Evolutionary conservation across 129 eudicot species (phyloP), one percentile per base, ranked within the genome.

Genomic region (Flaveria bidentis): DNA sequence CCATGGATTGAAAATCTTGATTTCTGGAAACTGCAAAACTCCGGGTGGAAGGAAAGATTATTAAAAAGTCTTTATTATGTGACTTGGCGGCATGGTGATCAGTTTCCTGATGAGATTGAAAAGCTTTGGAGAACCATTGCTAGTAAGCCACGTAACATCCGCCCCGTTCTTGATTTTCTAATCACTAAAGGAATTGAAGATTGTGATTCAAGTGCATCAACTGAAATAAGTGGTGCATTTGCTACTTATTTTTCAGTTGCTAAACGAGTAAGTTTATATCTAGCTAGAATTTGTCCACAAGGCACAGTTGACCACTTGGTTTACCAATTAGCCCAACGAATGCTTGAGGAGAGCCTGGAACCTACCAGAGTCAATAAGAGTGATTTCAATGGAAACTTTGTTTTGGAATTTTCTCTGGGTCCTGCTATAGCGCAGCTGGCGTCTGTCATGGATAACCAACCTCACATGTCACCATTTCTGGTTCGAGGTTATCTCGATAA

Each of bases 61-160:
- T 67, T 92, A 78, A 92, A 92, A 75, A 90, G 96, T 70, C 87
- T 92, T 61, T 92, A 92, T 72, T 92, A 92, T 78, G 98, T 92
- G 75, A 92, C 98, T 1, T 92, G 98, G 98, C 80, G 96, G 11
- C 98, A 92, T 52, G 98, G 95, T 26, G 98, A 92, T 83, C 98
- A 92, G 64, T 85, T 85, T 78, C 88, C 88, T 39, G 79, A 85
- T 85, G 88, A 85, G 47, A 85, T 85, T 42, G 88, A 85, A 73
- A 85, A 82, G 80, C 86, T 85, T 70, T 85, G 88, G 88, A 85
- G 88, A 66, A 85, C 88, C 8, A 82, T 85, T 78, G 86, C 86
- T 71, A 82, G 88, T 74, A 85, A 82, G 71, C 72, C 82, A 13
- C 76, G 76, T 25, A 85, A 85, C 28, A 82, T 81, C 22, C 73